Conservation (phyloP, 2,329 filamentous ascomycete genomes). For the Colletotrichum sublineola region DNA sequence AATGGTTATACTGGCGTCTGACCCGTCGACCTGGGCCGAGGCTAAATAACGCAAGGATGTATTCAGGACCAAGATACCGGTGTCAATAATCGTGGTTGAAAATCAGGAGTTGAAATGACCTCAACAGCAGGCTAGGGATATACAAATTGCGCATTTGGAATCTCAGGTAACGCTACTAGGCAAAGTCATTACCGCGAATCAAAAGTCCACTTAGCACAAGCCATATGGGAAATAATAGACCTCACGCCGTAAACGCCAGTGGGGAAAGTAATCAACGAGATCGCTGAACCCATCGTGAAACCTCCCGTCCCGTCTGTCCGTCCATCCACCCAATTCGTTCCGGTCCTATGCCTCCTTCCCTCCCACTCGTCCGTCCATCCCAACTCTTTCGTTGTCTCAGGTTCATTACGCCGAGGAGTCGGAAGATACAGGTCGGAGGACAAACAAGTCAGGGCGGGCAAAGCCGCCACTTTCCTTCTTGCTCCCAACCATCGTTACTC, state of each 20-base stretch:
- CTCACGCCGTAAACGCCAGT: conserved; percentile 30
- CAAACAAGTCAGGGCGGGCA: neutral
- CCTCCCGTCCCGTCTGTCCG: neutral
- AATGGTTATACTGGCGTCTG: neutral
- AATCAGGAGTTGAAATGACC: too few relatives aligned
- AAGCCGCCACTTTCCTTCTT: neutral
- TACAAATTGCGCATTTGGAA: neutral
- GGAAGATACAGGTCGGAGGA: neutral
- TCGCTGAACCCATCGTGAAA: conserved; percentile 29
- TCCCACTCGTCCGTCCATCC: conserved; percentile 28
- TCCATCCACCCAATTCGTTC: neutral
- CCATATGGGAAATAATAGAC: neutral
- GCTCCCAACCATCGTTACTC: neutral
- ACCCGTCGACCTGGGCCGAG: neutral
- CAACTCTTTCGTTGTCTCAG: conserved; percentile 19
- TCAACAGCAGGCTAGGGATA: neutral
- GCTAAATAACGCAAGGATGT: neutral
- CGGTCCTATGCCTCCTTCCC: neutral
- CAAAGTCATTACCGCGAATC: conserved; percentile 8
- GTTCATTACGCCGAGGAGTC: conserved; percentile 4
- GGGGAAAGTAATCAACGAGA: neutral
- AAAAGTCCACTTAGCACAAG: conserved; percentile 1
- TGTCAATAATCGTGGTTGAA: neutral
- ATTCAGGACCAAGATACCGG: neutral
- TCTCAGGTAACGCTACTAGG: neutral